A percentile compares a stretch with the other conserved stretches of the same genome.
Conservation (phyloP, 2,329 filamentous ascomycete genomes). For the Alternaria panax region DNA sequence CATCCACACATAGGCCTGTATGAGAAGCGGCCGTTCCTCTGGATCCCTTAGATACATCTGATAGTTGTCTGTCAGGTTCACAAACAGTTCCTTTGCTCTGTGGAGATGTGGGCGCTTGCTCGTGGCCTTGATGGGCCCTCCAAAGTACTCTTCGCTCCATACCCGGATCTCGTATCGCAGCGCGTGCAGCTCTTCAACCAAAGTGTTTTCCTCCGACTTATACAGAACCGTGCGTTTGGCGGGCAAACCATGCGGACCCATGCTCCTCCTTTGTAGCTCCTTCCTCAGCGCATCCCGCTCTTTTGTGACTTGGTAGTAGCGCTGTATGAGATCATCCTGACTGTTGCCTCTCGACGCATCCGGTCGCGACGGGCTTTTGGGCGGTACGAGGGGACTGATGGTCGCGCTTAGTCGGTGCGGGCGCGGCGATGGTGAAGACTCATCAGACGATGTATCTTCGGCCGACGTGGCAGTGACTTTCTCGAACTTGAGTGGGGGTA, state of each 20-base stretch:
- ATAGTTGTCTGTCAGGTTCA: conserved; percentile 45
- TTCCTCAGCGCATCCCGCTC: conserved; percentile 48
- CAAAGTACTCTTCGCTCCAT: conserved; percentile 49
- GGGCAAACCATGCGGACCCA: conserved; percentile 41
- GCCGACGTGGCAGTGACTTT: conserved; percentile 30
- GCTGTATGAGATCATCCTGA: conserved; percentile 48
- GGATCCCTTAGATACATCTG: conserved; percentile 42
- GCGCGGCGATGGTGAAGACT: conserved; percentile 33
- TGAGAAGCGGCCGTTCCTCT: conserved; percentile 43
- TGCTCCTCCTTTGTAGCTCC: conserved; percentile 45
- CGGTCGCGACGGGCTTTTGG: conserved; percentile 47
- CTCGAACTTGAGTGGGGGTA: conserved; percentile 35
- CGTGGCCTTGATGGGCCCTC: conserved; percentile 34
- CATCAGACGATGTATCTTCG: conserved; percentile 36
- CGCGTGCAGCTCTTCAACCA: conserved; percentile 46
- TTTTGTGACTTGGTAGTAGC: conserved; percentile 49
- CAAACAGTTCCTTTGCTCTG: conserved; percentile 43
- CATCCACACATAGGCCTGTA: conserved; percentile 49
- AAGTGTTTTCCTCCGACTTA: conserved; percentile 46
- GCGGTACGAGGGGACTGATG: conserved; percentile 40
- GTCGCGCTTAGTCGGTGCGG: conserved; percentile 29
- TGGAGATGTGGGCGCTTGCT: conserved; percentile 44
- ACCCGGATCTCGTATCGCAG: conserved; percentile 45
- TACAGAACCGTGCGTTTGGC: conserved; percentile 35
- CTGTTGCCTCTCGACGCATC: conserved; percentile 41